Percentiles rank a stretch among this genome's conserved stretches.
These are phyloP conservation scores for Sclerotinia sclerotiorum DNA, from an alignment of 2,329 filamentous ascomycete species.

Conservation along the genomic window DNA sequence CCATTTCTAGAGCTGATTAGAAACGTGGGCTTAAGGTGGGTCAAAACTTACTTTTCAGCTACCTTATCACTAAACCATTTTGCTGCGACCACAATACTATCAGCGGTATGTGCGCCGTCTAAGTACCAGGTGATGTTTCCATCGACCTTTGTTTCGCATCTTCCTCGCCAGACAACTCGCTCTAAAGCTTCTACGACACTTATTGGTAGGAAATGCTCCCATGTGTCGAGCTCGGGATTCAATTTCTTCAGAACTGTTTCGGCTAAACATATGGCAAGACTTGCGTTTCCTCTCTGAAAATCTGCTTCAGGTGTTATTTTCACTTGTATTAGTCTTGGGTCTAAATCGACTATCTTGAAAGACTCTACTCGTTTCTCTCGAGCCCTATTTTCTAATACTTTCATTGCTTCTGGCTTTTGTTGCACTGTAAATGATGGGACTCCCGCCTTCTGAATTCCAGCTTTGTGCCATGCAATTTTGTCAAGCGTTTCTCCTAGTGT, in stretches of 20 bases:
- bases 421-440: slow-evolving; percentile 57
- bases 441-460: slow-evolving; percentile 65
- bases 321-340: slow-evolving; percentile 48
- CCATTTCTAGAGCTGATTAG: slow-evolving; percentile 38
- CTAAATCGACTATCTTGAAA: slow-evolving; percentile 46
- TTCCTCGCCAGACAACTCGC: slow-evolving; percentile 72
- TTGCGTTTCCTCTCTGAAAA: slow-evolving; percentile 61
- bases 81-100: slow-evolving; percentile 80
- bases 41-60: slow-evolving; percentile 31
- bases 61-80: slow-evolving; percentile 71
- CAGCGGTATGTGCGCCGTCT: slow-evolving; percentile 89
- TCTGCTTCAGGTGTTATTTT: slow-evolving; percentile 52
- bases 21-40: background rate
- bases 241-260: slow-evolving; percentile 51
- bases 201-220: slow-evolving; percentile 44
- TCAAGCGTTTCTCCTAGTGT: slow-evolving; percentile 62
- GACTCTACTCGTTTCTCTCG: slow-evolving; percentile 52
- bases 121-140: slow-evolving; percentile 75
- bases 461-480: slow-evolving; percentile 73
- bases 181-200: slow-evolving; percentile 74
- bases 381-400: slow-evolving; percentile 53
- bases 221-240: slow-evolving; percentile 35
- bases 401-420: slow-evolving; percentile 49
- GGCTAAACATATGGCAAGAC: slow-evolving; percentile 52
- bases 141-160: slow-evolving; percentile 65